Evolutionary conservation across 768 basidiomycete genomes (phyloP).

Genomic region (Neoboletus subvelutipes): DNA sequence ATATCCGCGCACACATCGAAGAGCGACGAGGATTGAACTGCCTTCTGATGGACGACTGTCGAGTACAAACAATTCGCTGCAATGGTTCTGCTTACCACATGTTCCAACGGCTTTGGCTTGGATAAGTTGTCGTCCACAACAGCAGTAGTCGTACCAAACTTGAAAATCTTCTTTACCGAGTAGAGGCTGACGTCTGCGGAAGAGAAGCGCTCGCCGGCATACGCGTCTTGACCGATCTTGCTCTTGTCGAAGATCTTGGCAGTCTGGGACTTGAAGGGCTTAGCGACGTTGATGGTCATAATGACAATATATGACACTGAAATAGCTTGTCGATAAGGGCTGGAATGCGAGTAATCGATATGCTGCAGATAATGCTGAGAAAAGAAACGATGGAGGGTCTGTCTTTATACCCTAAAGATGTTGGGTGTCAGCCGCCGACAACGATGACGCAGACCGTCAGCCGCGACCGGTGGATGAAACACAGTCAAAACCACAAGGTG

Average conservation of each 20-base stretch:
- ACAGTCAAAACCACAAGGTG: neutral
- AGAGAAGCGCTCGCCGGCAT: neutral
- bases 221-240: neutral
- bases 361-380: neutral
- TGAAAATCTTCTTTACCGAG: conserved; percentile 5
- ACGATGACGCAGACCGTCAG: conserved; percentile 15
- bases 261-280: conserved; percentile 14
- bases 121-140: neutral
- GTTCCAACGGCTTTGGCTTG: conserved; percentile 1
- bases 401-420: conserved; percentile 11
- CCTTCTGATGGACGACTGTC: neutral
- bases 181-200: neutral
- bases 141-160: conserved; percentile 7
- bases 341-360: conserved; percentile 1
- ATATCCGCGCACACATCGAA: neutral
- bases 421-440: conserved; percentile 6
- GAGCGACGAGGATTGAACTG: neutral
- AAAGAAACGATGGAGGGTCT: neutral
- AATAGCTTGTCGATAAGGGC: neutral
- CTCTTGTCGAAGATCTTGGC: conserved; percentile 4
- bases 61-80: neutral
- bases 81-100: conserved; percentile 2
- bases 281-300: conserved; percentile 14
- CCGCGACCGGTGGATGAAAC: neutral
- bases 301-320: conserved; percentile 1